phyloP scores from a whole-genome alignment of 1,139 yeast genomes.

The Debaryomyces subglobosus region DNA sequence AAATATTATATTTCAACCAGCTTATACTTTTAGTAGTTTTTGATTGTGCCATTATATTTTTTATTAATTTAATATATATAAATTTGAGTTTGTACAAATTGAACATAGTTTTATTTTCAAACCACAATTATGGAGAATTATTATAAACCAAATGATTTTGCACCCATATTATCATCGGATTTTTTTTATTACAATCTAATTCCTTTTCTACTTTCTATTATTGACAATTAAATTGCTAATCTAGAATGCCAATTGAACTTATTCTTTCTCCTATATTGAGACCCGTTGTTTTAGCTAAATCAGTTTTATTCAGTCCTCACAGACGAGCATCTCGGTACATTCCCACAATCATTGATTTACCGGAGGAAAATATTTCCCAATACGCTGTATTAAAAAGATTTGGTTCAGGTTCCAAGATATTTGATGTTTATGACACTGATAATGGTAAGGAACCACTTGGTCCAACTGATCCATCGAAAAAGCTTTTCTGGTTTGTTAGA shows the following conservation, averaged over 20 bases:
- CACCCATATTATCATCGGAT: not conserved
- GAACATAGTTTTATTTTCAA: not conserved
- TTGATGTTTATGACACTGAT: conserved; percentile 55
- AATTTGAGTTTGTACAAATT: conserved; percentile 1
- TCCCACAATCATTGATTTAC: conserved; percentile 53
- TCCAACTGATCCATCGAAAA: conserved; percentile 39
- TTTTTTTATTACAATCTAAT: not conserved
- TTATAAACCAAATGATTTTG: conserved; percentile 4
- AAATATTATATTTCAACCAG: not conserved
- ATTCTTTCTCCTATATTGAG: conserved; percentile 60
- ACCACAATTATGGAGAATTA: conserved; percentile 2
- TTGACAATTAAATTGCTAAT: conserved; percentile 2
- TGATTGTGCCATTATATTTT: not conserved
- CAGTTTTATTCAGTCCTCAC: conserved; percentile 59
- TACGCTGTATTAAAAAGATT: conserved; percentile 55
- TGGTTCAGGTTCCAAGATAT: conserved; percentile 60
- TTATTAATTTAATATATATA: not conserved
- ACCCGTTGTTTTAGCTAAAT: conserved; percentile 58
- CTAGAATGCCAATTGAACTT: conserved; percentile 59
- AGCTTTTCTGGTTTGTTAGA: conserved; percentile 55
- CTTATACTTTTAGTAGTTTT: not conserved
- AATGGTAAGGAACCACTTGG: conserved; percentile 38
- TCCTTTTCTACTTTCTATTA: not conserved
- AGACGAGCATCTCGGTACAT: conserved; percentile 58
- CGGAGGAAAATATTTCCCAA: conserved; percentile 34